Base-by-base conservation (phyloP, 768 basidiomycete genomes). In the Mrakia gelida region DNA sequence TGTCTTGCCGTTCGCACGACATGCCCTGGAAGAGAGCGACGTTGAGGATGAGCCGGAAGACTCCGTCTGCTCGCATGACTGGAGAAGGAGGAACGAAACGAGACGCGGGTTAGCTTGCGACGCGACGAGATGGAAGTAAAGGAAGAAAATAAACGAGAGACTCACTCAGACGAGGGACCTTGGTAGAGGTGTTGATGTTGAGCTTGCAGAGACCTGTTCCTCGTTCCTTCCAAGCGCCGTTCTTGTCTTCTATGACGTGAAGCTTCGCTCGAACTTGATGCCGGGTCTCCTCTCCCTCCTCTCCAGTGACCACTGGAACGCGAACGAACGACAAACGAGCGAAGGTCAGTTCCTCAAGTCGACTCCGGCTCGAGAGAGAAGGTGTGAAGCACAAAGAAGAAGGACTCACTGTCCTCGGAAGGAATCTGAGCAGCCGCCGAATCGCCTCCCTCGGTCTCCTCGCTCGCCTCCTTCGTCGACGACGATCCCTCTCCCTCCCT, bases 31-130 rank as follows among this genome's bases (percentile, higher is more conserved):
- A 85, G 38, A 86, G 81, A 21, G 82, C 80, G 15, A 83, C 82
- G 77, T 86, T 86, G 70, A 86, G 80, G 72, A 86, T 83, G 26
- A 85, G 79, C 3, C 85, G 82, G n/a, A 84, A 79, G 34, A 85
- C 85, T 30, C 84, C 85, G 70, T 86, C 85, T 13, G 85, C 84
- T 23, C 85, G 81, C 85, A 86, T 86, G 34, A 86, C 85, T 86
- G 80, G 43, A 49, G n/a, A 54, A 28, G 23, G 16, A 2, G 15
- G 41, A 16, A 32, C 41, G 70, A 30, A 18, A 38, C 2, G 32
- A 13, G 45, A 45, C 45, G 28, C 23, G 54, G 73, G 10, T 61
- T 21, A 52, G 49, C 15, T 1, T 21, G 45, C 5, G 49, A 52
- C 49, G 49, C 49, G 49, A 52, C 49, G 32, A 10, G 23, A 45